Conservation (phyloP, 768 basidiomycete species). For the Auriscalpium vulgare region DNA sequence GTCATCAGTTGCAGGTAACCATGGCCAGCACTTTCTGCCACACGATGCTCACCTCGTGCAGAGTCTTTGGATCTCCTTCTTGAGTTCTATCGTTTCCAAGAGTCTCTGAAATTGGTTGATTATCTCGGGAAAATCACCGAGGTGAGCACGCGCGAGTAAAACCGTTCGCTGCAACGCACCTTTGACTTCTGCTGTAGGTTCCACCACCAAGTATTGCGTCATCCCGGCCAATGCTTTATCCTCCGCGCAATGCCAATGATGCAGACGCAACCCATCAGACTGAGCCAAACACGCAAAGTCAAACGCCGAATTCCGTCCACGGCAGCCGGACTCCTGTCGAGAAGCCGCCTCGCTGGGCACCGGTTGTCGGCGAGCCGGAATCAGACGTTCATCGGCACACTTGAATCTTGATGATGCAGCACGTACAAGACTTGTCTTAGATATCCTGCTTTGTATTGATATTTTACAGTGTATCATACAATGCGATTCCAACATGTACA, state of each 20-base stretch:
- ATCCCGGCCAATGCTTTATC: conserved; percentile 11
- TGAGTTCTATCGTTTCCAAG: conserved; percentile 14
- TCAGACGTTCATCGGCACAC: background rate
- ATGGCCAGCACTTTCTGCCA: background rate
- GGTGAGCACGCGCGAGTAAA: background rate
- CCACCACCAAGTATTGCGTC: conserved; percentile 8
- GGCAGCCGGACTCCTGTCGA: background rate
- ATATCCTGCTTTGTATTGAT: no score
- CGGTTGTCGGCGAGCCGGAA: background rate
- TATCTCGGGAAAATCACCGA: conserved; percentile 11
- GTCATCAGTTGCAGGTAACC: conserved; percentile 50
- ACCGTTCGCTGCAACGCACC: background rate
- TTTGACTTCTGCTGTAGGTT: conserved; percentile 1
- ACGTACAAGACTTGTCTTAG: no score
- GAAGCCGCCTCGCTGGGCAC: background rate
- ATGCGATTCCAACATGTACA: no score
- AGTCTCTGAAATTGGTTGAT: conserved; percentile 6
- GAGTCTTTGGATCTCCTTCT: conserved; percentile 12
- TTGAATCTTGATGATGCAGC: no score
- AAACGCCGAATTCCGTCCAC: background rate
- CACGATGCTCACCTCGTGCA: background rate
- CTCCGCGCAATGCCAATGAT: conserved; percentile 1
- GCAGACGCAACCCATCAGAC: background rate
- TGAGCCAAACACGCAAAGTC: background rate
- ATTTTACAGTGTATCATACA: no score